phyloP scores from a whole-genome alignment of 2,329 filamentous ascomycete species.

The Botrytis pseudocinerea region DNA sequence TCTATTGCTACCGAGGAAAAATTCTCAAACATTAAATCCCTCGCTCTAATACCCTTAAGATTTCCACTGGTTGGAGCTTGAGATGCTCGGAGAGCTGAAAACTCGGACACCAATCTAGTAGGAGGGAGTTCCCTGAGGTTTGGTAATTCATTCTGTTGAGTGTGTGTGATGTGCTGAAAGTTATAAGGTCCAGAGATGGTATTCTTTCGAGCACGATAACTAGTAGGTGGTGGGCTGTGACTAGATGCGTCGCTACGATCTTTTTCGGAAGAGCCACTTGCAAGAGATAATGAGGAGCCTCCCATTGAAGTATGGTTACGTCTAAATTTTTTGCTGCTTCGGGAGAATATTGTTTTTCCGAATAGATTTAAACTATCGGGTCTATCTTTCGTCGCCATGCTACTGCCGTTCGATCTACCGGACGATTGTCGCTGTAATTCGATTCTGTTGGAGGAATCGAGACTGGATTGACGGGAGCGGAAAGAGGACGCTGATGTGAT shows the following conservation, averaged over 20 bases:
- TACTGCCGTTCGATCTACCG: slow-evolving; percentile 54
- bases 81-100: slow-evolving; percentile 46
- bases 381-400: slow-evolving; percentile 52
- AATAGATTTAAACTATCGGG: slow-evolving; percentile 61
- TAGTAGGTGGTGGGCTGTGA: background rate
- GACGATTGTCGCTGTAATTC: slow-evolving; percentile 58
- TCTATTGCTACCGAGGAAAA: slow-evolving; percentile 49
- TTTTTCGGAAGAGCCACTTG: slow-evolving; percentile 26
- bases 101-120: slow-evolving; percentile 48
- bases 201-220: slow-evolving; percentile 27
- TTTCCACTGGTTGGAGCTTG: slow-evolving; percentile 43
- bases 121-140: slow-evolving; percentile 46
- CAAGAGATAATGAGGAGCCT: slow-evolving; percentile 26
- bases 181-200: slow-evolving; percentile 64
- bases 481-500: slow-evolving; percentile 59
- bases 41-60: slow-evolving; percentile 44
- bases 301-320: slow-evolving; percentile 46
- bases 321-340: slow-evolving; percentile 51
- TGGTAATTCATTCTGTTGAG: slow-evolving; percentile 51
- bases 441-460: slow-evolving; percentile 37
- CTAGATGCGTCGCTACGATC: slow-evolving; percentile 17
- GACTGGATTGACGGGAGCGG: slow-evolving; percentile 46
- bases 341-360: slow-evolving; percentile 56
- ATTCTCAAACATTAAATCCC: slow-evolving; percentile 50
- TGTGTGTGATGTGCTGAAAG: slow-evolving; percentile 65